A percentile compares a stretch with the other conserved stretches of the same genome.
phyloP scores from a whole-genome alignment of 148 eudicot species.

The Silene latifolia region DNA sequence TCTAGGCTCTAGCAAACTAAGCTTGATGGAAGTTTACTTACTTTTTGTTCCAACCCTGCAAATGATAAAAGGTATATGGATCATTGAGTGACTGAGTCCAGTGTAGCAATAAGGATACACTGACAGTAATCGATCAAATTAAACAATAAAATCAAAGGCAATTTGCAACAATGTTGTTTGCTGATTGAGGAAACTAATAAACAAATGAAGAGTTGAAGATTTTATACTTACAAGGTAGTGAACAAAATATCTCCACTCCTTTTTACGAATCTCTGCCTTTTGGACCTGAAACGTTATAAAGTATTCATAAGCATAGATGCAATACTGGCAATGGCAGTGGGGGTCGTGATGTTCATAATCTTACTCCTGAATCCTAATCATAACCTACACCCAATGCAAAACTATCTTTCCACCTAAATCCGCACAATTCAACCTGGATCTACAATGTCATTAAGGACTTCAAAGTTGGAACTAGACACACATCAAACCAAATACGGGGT shows the following conservation, averaged over 20 bases:
- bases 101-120: neutral
- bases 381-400: neutral
- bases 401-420: neutral
- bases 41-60: conserved; percentile 99
- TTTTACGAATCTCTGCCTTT: conserved; percentile 75
- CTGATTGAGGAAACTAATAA: neutral
- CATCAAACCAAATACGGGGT: neutral
- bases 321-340: neutral
- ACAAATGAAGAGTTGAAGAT: neutral
- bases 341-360: neutral
- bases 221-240: conserved; percentile 87
- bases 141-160: neutral
- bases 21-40: conserved; percentile 39
- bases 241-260: conserved; percentile 89
- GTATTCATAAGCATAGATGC: neutral
- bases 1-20: conserved; percentile 10
- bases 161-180: neutral
- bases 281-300: conserved; percentile 55
- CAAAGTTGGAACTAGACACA: neutral
- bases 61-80: conserved; percentile 25
- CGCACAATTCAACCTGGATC: neutral
- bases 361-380: neutral
- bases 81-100: conserved; percentile 2
- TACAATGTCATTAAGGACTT: neutral
- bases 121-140: neutral